Evolutionary conservation across 2,329 filamentous ascomycete genomes (phyloP), one percentile per base, ranked within the genome.

Genomic region (Ophiosphaerella narmari): DNA sequence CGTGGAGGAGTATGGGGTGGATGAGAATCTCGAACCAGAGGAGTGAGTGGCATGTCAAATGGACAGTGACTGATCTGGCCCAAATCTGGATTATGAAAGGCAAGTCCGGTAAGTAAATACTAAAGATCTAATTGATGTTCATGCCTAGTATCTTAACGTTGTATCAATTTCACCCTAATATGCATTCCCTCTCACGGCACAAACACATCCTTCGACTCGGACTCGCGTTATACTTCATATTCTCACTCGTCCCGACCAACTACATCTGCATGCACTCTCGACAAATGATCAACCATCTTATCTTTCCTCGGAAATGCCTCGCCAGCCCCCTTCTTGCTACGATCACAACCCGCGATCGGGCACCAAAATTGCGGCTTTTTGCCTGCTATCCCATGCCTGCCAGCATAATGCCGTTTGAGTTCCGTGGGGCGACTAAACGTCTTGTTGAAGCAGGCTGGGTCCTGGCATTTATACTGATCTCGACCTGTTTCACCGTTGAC

Each of bases 1-100:
- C 38, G 88, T 96, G 8, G 80, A 86, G 33, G 89, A 96, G 75
- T 96, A 59, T 83, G 76, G 82, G 66, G 34, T 62, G n/a, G 73
- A 75, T 52, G 78, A 81, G 56, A 78, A 78, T 49, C 68, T 77
- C 38, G 74, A 78, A 12, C 75, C 78, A 7, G 75, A 76, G 37
- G 74, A 70, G 49, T 73, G 26, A 29, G 26, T 11, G 26, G 11
- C 11, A 29, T 29, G 26, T 29, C 4, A 11, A 29, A 29, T 29
- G 26, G 26, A 29, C 3, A 29, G 6, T 29, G 26, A 3, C 11
- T 7, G 26, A 29, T 11, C 26, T 29, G 26, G 9, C 9, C 26
- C 2, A 29, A 11, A 29, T 11, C 6, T 7, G 5, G 26, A 29
- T 2, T 29, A 29, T 7, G 9, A 29, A 29, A 29, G 26, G 2